Conservation (phyloP, 345 rosid species). For the Eucalyptus curtisii region DNA sequence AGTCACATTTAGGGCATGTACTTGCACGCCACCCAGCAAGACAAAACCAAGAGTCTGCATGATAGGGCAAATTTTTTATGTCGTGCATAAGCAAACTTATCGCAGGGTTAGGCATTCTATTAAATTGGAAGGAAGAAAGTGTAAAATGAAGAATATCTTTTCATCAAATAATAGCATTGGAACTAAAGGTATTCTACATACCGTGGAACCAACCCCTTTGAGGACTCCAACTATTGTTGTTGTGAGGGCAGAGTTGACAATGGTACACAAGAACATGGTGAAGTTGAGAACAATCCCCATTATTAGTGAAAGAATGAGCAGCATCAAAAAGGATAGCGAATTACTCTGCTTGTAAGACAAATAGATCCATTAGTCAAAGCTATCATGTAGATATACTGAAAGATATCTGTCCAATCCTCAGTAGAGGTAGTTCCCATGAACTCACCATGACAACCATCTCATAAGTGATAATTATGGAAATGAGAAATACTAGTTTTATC, state of each 20-base stretch:
- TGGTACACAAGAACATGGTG: constrained; percentile 95
- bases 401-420: neutral
- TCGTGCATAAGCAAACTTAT: neutral
- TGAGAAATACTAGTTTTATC: neutral
- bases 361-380: neutral
- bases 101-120: neutral
- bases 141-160: neutral
- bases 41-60: constrained; percentile 82
- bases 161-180: neutral
- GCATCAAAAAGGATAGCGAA: constrained; percentile 57
- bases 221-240: constrained; percentile 97
- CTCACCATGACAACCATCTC: neutral
- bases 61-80: neutral
- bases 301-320: constrained; percentile 63
- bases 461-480: neutral
- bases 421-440: neutral
- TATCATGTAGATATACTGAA: neutral
- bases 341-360: constrained; percentile 36
- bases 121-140: neutral
- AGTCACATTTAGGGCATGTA: constrained; percentile 72
- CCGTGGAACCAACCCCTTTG: constrained; percentile 96
- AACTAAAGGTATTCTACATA: constrained; percentile 13
- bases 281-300: constrained; percentile 94
- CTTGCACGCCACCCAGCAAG: constrained; percentile 85
- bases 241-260: constrained; percentile 94